phyloP scores from a whole-genome alignment of 23 red algal genomes.

The Chondrus crispus region DNA sequence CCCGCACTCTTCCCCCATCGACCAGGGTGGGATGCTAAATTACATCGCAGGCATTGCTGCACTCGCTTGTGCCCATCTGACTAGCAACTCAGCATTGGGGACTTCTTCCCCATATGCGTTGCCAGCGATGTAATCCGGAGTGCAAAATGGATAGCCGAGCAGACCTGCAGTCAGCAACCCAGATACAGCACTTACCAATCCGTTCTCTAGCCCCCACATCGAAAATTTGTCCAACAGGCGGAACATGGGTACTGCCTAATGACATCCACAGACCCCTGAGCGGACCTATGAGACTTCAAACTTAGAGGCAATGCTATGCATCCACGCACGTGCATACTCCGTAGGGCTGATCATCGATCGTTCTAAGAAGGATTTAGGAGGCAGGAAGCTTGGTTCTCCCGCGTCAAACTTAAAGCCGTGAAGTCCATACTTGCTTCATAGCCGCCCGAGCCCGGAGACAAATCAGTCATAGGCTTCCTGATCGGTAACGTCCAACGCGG shows the following conservation, averaged over 20 bases:
- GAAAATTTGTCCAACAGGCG: conserved; percentile 91
- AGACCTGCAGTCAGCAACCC: conserved; percentile 72
- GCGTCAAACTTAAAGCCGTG: conserved; percentile 99
- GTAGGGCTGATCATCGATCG: conserved; percentile 42
- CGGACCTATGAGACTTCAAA: conserved; percentile 77
- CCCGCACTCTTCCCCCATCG: conserved; percentile 59
- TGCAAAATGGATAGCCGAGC: conserved; percentile 81
- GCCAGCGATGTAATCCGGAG: conserved; percentile 90
- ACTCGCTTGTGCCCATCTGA: conserved; percentile 84
- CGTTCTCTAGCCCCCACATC: conserved; percentile 79
- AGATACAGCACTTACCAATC: conserved; percentile 72
- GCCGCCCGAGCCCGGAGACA: conserved; percentile 31
- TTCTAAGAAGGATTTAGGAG: conserved; percentile 33
- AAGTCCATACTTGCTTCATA: conserved; percentile 72
- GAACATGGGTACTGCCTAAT: conserved; percentile 60
- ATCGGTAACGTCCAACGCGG: conserved; percentile 72
- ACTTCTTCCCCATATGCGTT: conserved; percentile 86
- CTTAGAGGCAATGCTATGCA: conserved; percentile 45
- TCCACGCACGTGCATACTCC: conserved; percentile 82
- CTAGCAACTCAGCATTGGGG: conserved; percentile 65
- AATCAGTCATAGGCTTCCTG: conserved; percentile 67
- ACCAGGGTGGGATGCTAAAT: conserved; percentile 79
- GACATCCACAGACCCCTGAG: conserved; percentile 61
- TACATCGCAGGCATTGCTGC: conserved; percentile 91
- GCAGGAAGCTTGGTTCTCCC: conserved; percentile 87